phyloP scores from a whole-genome alignment of 2,329 filamentous ascomycete species.

The Calonectria ilicicola region DNA sequence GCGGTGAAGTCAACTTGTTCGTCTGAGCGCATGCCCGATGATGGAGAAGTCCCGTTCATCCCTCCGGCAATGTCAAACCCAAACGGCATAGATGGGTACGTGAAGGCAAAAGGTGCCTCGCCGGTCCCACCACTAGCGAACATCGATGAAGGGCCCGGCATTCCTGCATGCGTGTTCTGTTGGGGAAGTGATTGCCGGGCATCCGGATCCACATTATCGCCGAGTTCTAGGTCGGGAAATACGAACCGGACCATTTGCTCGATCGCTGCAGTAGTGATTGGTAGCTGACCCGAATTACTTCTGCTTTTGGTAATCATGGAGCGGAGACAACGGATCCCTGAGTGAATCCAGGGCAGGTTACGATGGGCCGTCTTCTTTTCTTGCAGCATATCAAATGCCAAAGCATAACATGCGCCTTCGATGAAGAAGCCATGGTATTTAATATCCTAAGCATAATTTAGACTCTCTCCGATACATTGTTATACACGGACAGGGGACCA shows the following conservation, averaged over 20 bases:
- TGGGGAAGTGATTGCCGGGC: constrained; percentile 29
- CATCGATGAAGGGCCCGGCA: constrained; percentile 33
- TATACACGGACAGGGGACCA: not conserved
- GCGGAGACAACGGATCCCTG: constrained; percentile 50
- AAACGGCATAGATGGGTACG: constrained; percentile 46
- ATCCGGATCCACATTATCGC: constrained; percentile 32
- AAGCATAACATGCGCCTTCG: constrained; percentile 53
- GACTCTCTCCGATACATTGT: not conserved
- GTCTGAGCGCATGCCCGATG: constrained; percentile 31
- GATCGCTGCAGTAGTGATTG: constrained; percentile 41
- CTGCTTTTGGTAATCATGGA: constrained; percentile 46
- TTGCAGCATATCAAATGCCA: constrained; percentile 57
- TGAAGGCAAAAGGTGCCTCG: constrained; percentile 40
- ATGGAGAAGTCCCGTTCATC: constrained; percentile 36
- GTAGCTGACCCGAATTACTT: constrained; percentile 34
- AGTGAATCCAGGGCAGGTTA: constrained; percentile 57
- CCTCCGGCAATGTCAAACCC: constrained; percentile 40
- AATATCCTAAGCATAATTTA: constrained; percentile 49
- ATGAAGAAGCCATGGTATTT: constrained; percentile 59
- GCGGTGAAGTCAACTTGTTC: constrained; percentile 44
- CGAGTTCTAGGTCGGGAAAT: constrained; percentile 41
- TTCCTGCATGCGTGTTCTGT: constrained; percentile 22
- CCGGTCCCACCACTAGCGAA: constrained; percentile 20
- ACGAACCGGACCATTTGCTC: constrained; percentile 46
- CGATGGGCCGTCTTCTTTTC: constrained; percentile 49